phyloP scores from a whole-genome alignment of 257 asterid genomes.

The Jaltomata sinuosa region DNA sequence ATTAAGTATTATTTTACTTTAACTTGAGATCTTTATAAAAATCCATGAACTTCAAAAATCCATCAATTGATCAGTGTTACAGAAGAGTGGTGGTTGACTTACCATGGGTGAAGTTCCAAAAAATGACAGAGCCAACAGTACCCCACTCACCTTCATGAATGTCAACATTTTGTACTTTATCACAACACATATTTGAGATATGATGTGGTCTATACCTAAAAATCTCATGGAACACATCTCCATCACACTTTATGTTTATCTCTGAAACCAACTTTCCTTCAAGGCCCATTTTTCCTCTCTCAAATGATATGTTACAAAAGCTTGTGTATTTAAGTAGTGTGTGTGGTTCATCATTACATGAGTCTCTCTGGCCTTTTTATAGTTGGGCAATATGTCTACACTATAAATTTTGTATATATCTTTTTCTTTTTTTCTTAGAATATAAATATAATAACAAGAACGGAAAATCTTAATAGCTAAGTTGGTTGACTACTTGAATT shows the following conservation, averaged over 20 bases:
- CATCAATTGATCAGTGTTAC: too few relatives aligned
- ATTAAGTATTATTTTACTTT: neutral
- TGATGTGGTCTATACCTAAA: slow-evolving; percentile 4
- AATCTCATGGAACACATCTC: slow-evolving; percentile 2
- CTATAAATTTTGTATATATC: neutral
- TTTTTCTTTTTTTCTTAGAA: neutral
- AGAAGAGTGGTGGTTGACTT: neutral
- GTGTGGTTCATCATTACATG: neutral
- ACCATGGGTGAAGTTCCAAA: neutral
- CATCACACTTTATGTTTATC: neutral
- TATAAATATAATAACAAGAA: neutral
- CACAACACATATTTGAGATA: neutral
- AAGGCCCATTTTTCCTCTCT: neutral
- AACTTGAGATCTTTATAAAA: neutral
- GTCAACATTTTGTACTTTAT: neutral
- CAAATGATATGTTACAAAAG: neutral
- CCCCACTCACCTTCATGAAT: slow-evolving; percentile 6
- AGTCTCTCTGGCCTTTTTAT: neutral
- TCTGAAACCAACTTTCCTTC: neutral
- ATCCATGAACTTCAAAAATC: neutral
- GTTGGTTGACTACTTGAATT: too few relatives aligned
- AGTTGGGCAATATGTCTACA: neutral
- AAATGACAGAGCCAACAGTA: neutral
- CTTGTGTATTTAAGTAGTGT: neutral
- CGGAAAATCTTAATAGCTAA: neutral